Evolutionary conservation across 2,329 filamentous ascomycete species (phyloP).

Genomic region (Fusarium sacchari): DNA sequence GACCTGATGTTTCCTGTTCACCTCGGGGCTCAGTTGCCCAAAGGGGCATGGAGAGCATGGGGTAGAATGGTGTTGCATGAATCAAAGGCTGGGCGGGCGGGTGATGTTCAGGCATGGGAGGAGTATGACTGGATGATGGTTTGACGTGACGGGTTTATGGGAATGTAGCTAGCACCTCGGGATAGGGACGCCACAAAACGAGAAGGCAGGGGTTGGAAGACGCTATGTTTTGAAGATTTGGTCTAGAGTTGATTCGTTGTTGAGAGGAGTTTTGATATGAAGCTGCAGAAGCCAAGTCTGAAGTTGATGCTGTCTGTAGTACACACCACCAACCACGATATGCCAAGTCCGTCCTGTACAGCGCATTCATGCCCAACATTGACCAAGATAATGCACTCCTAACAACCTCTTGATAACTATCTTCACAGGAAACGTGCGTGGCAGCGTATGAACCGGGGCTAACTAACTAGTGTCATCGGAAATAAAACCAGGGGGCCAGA

Average conservation of each 20-base stretch:
- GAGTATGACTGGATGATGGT: conserved; percentile 4
- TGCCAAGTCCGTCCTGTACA: neutral
- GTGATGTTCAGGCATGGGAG: conserved; percentile 28
- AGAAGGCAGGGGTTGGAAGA: neutral
- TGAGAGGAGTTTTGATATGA: neutral
- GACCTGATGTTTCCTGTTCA: conserved; percentile 4
- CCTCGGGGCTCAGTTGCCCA: conserved; percentile 19
- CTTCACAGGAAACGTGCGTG: neutral
- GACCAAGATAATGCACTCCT: neutral
- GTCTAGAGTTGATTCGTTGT: conserved; percentile 2
- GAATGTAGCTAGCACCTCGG: conserved; percentile 3
- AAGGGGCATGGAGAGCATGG: conserved; percentile 16
- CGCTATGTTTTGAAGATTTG: conserved; percentile 3
- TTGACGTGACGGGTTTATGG: neutral
- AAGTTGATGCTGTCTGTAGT: neutral
- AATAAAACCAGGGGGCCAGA: conserved; percentile 31
- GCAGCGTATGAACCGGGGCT: conserved; percentile 9
- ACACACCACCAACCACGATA: neutral
- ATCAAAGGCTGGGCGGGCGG: conserved; percentile 1
- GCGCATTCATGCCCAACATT: neutral
- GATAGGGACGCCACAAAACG: neutral
- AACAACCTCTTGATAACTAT: neutral
- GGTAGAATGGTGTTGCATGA: conserved; percentile 21
- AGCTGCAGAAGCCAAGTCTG: neutral
- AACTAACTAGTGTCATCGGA: conserved; percentile 12